Evolutionary conservation across 2,329 filamentous ascomycete genomes (phyloP).

Genomic region (Pestalotiopsis sp.): DNA sequence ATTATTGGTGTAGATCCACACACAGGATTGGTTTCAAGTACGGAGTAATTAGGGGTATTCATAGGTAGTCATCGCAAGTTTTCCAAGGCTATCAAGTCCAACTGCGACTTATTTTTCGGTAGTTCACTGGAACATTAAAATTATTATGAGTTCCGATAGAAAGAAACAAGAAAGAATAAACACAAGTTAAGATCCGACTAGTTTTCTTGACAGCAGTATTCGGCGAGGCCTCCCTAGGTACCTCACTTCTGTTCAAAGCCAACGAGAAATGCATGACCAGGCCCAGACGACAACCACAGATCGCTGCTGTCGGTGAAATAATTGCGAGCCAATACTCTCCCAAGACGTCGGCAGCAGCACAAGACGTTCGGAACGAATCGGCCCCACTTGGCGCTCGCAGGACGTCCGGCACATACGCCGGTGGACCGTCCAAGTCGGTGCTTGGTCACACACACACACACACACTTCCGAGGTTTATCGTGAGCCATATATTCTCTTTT

Average conservation of each 20-base stretch:
- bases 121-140: no score
- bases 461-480: background rate
- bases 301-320: background rate
- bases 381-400: slow-evolving; percentile 8
- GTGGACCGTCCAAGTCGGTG: slow-evolving; percentile 2
- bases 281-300: background rate
- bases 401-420: slow-evolving; percentile 9
- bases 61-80: no score
- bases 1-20: no score
- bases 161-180: background rate
- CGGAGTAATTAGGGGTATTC: no score
- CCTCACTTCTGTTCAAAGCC: no score
- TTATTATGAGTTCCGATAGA: background rate
- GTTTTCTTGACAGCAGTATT: no score
- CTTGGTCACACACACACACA: background rate
- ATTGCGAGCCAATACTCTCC: background rate
- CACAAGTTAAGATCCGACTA: no score
- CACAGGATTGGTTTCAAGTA: no score
- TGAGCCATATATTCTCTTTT: background rate
- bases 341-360: background rate
- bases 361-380: slow-evolving; percentile 13
- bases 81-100: no score
- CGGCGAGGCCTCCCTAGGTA: no score
- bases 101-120: no score
- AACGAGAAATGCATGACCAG: background rate